These are phyloP conservation scores for Melanogaster broomeanus DNA, from an alignment of 768 basidiomycete genomes.

Conservation along the genomic window DNA sequence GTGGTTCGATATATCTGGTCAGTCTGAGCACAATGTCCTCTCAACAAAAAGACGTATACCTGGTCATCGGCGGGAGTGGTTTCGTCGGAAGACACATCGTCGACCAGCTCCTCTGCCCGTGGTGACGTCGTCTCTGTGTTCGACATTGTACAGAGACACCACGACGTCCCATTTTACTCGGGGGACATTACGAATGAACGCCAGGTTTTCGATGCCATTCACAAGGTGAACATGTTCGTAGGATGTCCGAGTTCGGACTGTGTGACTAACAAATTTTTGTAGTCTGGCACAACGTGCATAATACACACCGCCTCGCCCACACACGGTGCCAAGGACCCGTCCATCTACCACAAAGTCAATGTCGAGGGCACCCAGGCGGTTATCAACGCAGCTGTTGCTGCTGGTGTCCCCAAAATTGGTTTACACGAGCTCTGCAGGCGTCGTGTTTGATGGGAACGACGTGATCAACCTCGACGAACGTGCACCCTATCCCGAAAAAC, in stretches of 20 bases:
- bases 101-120: conserved; percentile 73
- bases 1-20: too few species aligned
- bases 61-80: conserved; percentile 94
- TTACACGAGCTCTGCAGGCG: conserved; percentile 91
- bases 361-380: conserved; percentile 88
- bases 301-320: conserved; percentile 93
- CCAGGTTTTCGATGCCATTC: conserved; percentile 69
- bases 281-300: conserved; percentile 86
- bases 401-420: conserved; percentile 84
- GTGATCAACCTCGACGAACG: conserved; percentile 90
- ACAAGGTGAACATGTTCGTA: conserved; percentile 51
- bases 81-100: conserved; percentile 93
- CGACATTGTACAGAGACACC: conserved; percentile 90
- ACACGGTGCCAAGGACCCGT: conserved; percentile 65
- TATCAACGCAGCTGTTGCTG: conserved; percentile 75
- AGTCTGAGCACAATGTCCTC: conserved; percentile 15
- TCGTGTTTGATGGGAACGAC: conserved; percentile 82
- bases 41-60: conserved; percentile 62
- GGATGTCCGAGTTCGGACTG: neutral
- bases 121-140: conserved; percentile 83
- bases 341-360: conserved; percentile 89
- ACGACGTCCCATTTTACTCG: conserved; percentile 84
- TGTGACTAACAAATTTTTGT: neutral
- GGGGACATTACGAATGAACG: conserved; percentile 85
- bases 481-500: conserved; percentile 65